Evolutionary conservation across 176 grass and related monocot species (phyloP).

Genomic region (Musa troglodytarum): DNA sequence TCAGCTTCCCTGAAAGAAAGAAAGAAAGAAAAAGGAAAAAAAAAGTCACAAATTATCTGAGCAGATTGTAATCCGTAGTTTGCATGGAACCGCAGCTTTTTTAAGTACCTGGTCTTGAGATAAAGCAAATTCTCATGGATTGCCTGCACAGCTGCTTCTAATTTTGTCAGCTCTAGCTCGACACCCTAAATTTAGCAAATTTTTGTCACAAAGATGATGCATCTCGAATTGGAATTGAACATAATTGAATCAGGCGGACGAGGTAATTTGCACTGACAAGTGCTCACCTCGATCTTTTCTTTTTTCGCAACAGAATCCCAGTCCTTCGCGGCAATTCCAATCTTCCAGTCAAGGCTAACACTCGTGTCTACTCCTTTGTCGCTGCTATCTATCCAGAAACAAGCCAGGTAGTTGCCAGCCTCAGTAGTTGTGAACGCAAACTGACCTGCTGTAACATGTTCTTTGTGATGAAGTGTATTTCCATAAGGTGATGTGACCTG

Average conservation of each 20-base stretch:
- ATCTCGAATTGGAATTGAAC: not conserved
- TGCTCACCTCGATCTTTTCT: constrained; percentile 76
- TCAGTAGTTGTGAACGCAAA: constrained; percentile 84
- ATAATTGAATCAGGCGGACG: not conserved
- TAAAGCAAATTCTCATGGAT: constrained; percentile 76
- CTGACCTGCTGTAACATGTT: constrained; percentile 56
- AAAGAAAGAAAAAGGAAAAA: not conserved
- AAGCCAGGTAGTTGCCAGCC: constrained; percentile 88
- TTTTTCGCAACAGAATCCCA: constrained; percentile 94
- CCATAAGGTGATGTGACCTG: constrained; percentile 94
- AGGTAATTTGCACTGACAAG: not conserved
- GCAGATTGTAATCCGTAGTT: not conserved
- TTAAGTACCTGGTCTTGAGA: constrained; percentile 56
- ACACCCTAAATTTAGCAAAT: constrained; percentile 46
- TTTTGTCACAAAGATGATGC: not conserved
- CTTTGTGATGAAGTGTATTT: constrained; percentile 68
- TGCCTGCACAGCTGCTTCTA: constrained; percentile 59
- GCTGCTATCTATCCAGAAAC: constrained; percentile 78
- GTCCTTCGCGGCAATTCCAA: constrained; percentile 78
- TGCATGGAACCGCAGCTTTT: not conserved
- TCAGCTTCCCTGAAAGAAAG: constrained; percentile 56
- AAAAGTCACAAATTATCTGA: not conserved
- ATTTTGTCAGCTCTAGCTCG: constrained; percentile 74
- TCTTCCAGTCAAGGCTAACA: constrained; percentile 87
- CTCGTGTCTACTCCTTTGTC: constrained; percentile 54